Evolutionary conservation across 2,329 filamentous ascomycete species (phyloP), one percentile per base, ranked within the genome.

Genomic region (Penicillium sclerotiorum): DNA sequence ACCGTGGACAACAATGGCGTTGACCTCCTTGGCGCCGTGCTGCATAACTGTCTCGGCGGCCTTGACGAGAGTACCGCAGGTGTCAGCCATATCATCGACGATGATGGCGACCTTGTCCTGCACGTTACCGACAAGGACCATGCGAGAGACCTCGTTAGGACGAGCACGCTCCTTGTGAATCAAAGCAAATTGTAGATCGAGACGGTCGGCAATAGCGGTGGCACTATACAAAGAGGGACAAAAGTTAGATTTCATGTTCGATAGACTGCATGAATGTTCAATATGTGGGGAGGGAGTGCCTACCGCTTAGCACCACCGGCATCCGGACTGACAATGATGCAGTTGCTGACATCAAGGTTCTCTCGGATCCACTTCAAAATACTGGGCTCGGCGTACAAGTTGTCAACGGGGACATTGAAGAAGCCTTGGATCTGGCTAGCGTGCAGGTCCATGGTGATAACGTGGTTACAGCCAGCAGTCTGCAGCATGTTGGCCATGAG

Each of bases 401-500:
- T 88, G 67, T 87, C 85, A 22, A 87, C 84, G 5, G 84, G 85
- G 13, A 87, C 83, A 55, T 95, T 95, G 81, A 96, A 96, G 78
- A 97, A 96, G 35, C 93, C 93, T 74, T 95, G 89, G 55, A 95
- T 95, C 78, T 96, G 92, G 52, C 87, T 91, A 50, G 91, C 92
- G 68, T 96, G 92, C 50, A 96, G 81, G 67, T 96, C 92, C 90
- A 96, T 96, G 15, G 92, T 96, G 61, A 96, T 95, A 63, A 96
- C 87, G 69, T 92, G 89, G 70, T 91, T 91, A 73, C 90, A 95
- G 49, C 93, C 93, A 36, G 92, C 92, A 2, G 91, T 95, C 72
- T 95, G 90, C 48, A 97, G 81, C 92, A 97, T 96, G 75, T 97
- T 96, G 50, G 93, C 93, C 76, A 96, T 95, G 47, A 97, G 80